Conservation (phyloP, 208 protist genomes). For the Phytomonas sp. region DNA sequence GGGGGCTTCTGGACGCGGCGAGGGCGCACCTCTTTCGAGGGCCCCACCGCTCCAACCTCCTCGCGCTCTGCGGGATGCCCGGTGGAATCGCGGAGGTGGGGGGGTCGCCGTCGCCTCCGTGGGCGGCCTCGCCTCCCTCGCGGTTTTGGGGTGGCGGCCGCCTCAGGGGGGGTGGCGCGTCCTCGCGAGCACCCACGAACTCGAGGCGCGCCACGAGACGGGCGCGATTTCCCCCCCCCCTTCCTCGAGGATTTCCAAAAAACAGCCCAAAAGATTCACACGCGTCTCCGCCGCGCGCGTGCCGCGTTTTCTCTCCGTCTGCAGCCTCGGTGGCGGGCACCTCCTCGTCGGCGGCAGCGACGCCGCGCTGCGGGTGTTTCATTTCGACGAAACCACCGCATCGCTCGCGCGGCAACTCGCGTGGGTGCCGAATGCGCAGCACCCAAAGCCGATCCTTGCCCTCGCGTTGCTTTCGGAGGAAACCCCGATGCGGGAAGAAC, state of each 20-base stretch:
- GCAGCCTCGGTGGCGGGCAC: slow-evolving; percentile 10
- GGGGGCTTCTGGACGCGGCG: background rate
- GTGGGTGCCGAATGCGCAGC: background rate
- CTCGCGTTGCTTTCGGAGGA: slow-evolving; percentile 7
- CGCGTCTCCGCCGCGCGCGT: slow-evolving; percentile 16
- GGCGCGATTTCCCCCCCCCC: background rate
- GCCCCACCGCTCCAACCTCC: slow-evolving; percentile 71
- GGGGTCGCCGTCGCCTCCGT: background rate
- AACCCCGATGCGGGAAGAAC: background rate
- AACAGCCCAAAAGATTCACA: slow-evolving; percentile 5
- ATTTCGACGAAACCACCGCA: background rate
- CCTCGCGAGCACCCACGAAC: too few relatives aligned
- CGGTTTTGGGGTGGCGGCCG: too few relatives aligned
- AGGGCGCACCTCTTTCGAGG: slow-evolving; percentile 14
- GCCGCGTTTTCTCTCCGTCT: slow-evolving; percentile 49
- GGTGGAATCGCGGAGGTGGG: background rate
- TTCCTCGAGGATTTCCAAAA: slow-evolving; percentile 10
- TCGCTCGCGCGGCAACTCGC: background rate
- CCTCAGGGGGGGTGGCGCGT: too few relatives aligned
- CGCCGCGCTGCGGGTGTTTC: slow-evolving; percentile 32
- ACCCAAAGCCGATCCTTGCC: slow-evolving; percentile 44
- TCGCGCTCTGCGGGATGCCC: slow-evolving; percentile 32
- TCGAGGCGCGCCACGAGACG: background rate
- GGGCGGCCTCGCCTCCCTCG: too few relatives aligned
- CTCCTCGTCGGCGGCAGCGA: slow-evolving; percentile 64